Base-by-base conservation (phyloP, 495 filamentous ascomycete genomes). In the Immersiella caudata region DNA sequence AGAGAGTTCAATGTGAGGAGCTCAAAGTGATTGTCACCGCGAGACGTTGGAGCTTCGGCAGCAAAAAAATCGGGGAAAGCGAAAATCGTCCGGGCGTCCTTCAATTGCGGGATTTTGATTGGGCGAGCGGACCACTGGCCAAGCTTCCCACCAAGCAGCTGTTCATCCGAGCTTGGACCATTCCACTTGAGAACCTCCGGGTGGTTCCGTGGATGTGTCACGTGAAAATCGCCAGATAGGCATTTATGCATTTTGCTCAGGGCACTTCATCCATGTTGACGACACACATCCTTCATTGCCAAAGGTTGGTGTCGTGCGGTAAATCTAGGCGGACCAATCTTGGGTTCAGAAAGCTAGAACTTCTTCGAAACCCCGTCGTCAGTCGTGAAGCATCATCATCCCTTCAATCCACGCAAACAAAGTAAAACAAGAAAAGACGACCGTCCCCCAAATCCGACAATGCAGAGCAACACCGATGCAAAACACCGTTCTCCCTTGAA, bases 101-200 rank as follows among this genome's bases (percentile, higher is more conserved):
- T 33, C 76, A 83, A 82, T 82, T 82, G 80, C 65, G 60, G 27
- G 59, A 66, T 60, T 73, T 71, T 79, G 76, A 83, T 83, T 83
- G 80, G 81, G 64, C 68, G 60, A 33, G 33, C 58, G 57, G 20
- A 57, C 40, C 11, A 35, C 3, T 50, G 35, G 40, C 60, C 33
- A 49, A 33, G 8, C 4, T 33, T 33, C 29, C 29, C 29, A 33
- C 29, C 29, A 33, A 64, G 26, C n/a, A 25, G n/a, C 40, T 54
- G 50, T 25, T 55, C 49, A 20, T 18, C 21, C 46, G 16, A 64
- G 36, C 62, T 40, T 40, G 26, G 33, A 18, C 20, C 51, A 7
- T 36, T 29, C 33, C 61, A 18, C n/a, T 12, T 46, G 40, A 46
- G 40, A 11, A 55, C 20, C 27, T 25, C 57, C 56, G 55, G 64